A percentile compares a stretch with the other conserved stretches of the same genome.
Conservation (phyloP, 2,329 filamentous ascomycete species). For the Daldinia sp. region DNA sequence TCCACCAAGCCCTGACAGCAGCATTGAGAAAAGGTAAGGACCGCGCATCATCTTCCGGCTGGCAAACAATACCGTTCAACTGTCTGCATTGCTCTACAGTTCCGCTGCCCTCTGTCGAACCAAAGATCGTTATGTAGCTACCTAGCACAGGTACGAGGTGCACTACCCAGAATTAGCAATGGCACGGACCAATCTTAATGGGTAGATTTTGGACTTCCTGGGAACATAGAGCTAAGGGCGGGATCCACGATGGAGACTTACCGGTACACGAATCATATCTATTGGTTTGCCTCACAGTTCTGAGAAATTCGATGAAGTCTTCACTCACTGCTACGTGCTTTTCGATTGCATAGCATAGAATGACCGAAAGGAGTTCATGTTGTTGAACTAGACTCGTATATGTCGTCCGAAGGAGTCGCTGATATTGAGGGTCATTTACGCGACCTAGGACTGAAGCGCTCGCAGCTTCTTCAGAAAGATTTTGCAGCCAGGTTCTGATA, state of each 20-base stretch:
- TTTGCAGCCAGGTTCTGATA: conserved; percentile 79
- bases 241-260: conserved; percentile 13
- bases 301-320: conserved; percentile 78
- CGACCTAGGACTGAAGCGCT: conserved; percentile 79
- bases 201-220: background rate
- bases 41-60: conserved; percentile 75
- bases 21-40: conserved; percentile 78
- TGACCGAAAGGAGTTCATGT: conserved; percentile 86
- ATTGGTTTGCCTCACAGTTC: conserved; percentile 72
- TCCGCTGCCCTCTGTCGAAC: conserved; percentile 75
- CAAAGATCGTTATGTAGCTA: conserved; percentile 78
- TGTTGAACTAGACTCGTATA: conserved; percentile 83
- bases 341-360: conserved; percentile 80
- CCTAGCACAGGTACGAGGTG: conserved; percentile 86
- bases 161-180: conserved; percentile 55
- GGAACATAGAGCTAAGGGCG: background rate
- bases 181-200: background rate
- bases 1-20: conserved; percentile 83
- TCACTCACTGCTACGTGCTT: conserved; percentile 72
- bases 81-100: conserved; percentile 73
- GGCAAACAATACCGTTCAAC: conserved; percentile 73
- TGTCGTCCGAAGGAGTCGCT: conserved; percentile 83
- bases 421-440: conserved; percentile 62
- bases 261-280: conserved; percentile 68
- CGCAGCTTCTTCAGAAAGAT: conserved; percentile 77